Evolutionary conservation across 2,329 filamentous ascomycete species (phyloP).

Genomic region (Phaeosphaeria sp.): DNA sequence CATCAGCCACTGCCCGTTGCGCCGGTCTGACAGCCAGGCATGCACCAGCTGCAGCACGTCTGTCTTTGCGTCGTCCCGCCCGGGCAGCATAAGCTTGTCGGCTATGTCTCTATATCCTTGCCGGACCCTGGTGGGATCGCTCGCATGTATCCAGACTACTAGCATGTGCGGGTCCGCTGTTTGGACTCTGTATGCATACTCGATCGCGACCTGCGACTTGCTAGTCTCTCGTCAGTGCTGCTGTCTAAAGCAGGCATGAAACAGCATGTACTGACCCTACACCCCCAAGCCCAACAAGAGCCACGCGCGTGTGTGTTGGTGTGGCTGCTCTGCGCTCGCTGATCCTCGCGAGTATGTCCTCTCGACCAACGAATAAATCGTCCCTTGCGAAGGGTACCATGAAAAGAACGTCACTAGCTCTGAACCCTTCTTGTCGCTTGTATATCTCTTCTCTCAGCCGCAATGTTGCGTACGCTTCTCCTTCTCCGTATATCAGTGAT

Average conservation of each 20-base stretch:
- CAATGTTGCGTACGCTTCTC: slow-evolving; percentile 20
- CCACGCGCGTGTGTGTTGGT: slow-evolving; percentile 8
- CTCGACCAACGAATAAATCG: slow-evolving; percentile 15
- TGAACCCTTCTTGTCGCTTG: slow-evolving; percentile 15
- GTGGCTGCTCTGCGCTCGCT: slow-evolving; percentile 6
- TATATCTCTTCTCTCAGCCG: slow-evolving; percentile 22
- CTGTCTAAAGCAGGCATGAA: slow-evolving; percentile 2
- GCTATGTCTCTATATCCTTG: slow-evolving; percentile 20
- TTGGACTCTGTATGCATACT: slow-evolving; percentile 15
- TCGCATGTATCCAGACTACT: slow-evolving; percentile 15
- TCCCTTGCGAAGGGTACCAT: slow-evolving; percentile 19
- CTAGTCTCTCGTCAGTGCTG: slow-evolving; percentile 10
- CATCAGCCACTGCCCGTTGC: slow-evolving; percentile 22
- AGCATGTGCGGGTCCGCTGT: slow-evolving; percentile 3
- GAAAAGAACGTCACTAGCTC: slow-evolving; percentile 4
- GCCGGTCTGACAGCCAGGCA: slow-evolving; percentile 16
- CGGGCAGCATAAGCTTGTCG: slow-evolving; percentile 12
- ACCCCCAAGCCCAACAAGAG: slow-evolving; percentile 26
- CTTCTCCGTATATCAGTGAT: slow-evolving; percentile 13
- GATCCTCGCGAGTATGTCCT: slow-evolving; percentile 10
- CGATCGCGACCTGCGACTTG: slow-evolving; percentile 24
- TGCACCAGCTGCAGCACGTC: slow-evolving; percentile 18
- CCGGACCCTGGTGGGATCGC: slow-evolving; percentile 6
- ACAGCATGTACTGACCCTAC: slow-evolving; percentile 16
- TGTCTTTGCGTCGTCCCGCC: slow-evolving; percentile 13